Percentiles rank a stretch among this genome's conserved stretches.
Evolutionary conservation across 305 asterid genomes (phyloP).

Genomic region (Fraxinus greggii): DNA sequence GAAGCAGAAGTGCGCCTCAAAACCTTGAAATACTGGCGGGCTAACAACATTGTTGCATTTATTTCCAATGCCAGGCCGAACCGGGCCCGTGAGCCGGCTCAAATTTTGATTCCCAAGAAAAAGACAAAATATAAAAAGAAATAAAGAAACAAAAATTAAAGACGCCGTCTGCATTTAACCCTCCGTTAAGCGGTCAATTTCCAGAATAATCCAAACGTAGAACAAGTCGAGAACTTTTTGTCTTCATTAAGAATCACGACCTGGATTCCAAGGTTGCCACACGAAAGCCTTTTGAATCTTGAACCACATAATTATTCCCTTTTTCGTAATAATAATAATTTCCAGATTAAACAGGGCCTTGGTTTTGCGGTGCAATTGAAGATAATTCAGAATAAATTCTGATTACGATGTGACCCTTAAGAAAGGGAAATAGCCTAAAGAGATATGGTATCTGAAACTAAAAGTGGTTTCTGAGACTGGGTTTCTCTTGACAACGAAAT

Average conservation of each 20-base stretch:
- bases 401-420: conserved; percentile 28
- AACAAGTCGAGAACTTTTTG: conserved; percentile 15
- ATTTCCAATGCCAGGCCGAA: background rate
- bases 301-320: conserved; percentile 15
- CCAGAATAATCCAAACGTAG: conserved; percentile 21
- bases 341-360: conserved; percentile 28
- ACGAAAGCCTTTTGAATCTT: conserved; percentile 20
- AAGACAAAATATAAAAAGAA: background rate
- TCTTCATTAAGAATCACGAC: conserved; percentile 28
- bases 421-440: conserved; percentile 11
- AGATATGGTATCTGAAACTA: conserved; percentile 21
- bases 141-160: background rate
- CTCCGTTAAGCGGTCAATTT: background rate
- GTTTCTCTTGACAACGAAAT: conserved; percentile 28
- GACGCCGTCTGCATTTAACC: background rate
- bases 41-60: background rate
- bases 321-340: conserved; percentile 9
- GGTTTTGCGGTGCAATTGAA: conserved; percentile 33
- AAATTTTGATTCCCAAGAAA: background rate
- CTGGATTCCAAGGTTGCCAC: conserved; percentile 22
- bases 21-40: background rate
- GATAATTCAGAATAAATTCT: conserved; percentile 39
- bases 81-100: background rate
- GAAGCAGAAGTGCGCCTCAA: background rate
- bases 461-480: conserved; percentile 26